Percentiles rank a stretch among this genome's conserved stretches.
phyloP scores from a whole-genome alignment of 2,329 filamentous ascomycete species.

The Fusarium albosuccineum region DNA sequence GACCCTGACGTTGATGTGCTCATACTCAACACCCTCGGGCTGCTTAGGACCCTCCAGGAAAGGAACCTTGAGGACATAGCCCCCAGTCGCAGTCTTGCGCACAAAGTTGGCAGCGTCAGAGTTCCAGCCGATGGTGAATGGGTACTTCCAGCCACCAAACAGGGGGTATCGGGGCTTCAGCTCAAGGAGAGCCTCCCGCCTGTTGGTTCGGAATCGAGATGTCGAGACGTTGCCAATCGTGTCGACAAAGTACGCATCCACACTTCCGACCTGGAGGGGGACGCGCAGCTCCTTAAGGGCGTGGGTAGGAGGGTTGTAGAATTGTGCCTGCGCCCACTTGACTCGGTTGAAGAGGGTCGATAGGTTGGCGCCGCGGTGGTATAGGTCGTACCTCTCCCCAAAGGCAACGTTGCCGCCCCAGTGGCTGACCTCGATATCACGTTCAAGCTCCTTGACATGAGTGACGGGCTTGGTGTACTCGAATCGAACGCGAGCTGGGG shows the following conservation, averaged over 20 bases:
- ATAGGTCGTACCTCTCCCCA: conserved; percentile 92
- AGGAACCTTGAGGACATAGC: conserved; percentile 89
- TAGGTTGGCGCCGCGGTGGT: conserved; percentile 86
- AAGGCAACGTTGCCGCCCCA: conserved; percentile 98
- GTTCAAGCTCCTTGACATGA: conserved; percentile 82
- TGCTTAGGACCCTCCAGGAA: conserved; percentile 94
- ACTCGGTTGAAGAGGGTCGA: conserved; percentile 80
- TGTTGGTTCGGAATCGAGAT: conserved; percentile 83
- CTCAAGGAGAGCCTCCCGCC: conserved; percentile 85
- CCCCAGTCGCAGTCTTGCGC: conserved; percentile 73
- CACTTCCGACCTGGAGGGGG: conserved; percentile 82
- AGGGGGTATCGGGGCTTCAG: conserved; percentile 95
- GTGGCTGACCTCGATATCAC: conserved; percentile 95
- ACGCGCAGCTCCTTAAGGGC: conserved; percentile 87
- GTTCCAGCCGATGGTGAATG: conserved; percentile 97
- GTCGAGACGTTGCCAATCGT: conserved; percentile 98
- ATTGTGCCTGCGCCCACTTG: conserved; percentile 78
- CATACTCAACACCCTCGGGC: conserved; percentile 87
- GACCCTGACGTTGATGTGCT: conserved; percentile 81
- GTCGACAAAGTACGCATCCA: conserved; percentile 94
- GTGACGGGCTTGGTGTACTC: conserved; percentile 95
- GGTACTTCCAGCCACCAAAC: conserved; percentile 98
- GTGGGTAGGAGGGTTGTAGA: conserved; percentile 80
- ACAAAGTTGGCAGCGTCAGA: conserved; percentile 83
- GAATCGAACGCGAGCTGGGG: conserved; percentile 85